These are phyloP conservation scores for Anisodus acutangulus DNA, from an alignment of 257 asterid genomes.

Conservation along the genomic window DNA sequence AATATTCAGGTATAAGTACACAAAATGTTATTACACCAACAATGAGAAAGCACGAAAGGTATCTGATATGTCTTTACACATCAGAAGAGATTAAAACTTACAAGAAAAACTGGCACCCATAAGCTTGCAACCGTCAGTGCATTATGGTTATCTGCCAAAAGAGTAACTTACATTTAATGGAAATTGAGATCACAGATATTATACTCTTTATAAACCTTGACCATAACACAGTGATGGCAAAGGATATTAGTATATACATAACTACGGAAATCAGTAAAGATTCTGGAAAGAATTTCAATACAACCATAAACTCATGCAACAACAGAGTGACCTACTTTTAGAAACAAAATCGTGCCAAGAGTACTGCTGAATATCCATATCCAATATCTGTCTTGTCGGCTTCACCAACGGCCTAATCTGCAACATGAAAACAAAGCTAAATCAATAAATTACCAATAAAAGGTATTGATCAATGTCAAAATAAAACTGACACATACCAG, in stretches of 20 bases:
- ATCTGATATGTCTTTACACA: slow-evolving; percentile 14
- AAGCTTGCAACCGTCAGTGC: slow-evolving; percentile 78
- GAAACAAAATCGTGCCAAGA: slow-evolving; percentile 96
- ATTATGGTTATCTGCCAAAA: slow-evolving; percentile 82
- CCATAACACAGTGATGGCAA: background rate
- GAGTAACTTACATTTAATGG: slow-evolving; percentile 22
- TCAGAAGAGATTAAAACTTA: slow-evolving; percentile 50
- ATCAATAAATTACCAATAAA: slow-evolving; percentile 28
- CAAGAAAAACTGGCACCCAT: slow-evolving; percentile 92
- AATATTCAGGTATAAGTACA: background rate
- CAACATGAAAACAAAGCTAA: slow-evolving; percentile 38
- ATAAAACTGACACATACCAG: slow-evolving; percentile 59
- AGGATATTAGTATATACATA: background rate
- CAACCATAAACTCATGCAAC: slow-evolving; percentile 8
- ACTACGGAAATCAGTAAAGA: slow-evolving; percentile 10
- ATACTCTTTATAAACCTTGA: slow-evolving; percentile 22
- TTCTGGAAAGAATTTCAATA: slow-evolving; percentile 22
- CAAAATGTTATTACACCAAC: background rate
- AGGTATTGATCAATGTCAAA: slow-evolving; percentile 27
- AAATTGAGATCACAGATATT: background rate
- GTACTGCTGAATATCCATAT: slow-evolving; percentile 51
- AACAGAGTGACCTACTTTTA: slow-evolving; percentile 53
- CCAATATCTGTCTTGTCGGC: slow-evolving; percentile 63
- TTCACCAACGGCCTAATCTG: slow-evolving; percentile 82
- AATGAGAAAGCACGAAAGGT: background rate